Base-by-base conservation (phyloP, 2,329 filamentous ascomycete species). In the Alternaria arbusti region DNA sequence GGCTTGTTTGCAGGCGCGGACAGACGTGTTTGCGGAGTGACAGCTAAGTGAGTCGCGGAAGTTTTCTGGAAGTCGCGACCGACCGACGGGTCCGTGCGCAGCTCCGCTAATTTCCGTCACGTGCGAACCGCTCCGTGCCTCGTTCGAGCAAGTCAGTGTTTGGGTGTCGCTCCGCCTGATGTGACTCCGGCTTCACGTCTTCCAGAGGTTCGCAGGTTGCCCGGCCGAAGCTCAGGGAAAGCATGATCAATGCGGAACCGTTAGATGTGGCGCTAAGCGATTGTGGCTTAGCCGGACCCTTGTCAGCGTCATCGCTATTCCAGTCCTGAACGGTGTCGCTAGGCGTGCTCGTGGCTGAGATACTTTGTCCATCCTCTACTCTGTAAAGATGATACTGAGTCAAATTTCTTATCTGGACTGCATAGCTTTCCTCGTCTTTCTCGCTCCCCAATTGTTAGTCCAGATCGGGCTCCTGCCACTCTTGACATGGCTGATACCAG, bases 381-480 rank as follows among this genome's bases (percentile, higher is more conserved):
- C 62, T 52, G 17, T 57, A 32, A 71, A 63, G 66, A 94, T 94
- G 91, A 90, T 93, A 63, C 84, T 96, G 45, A 87, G 87, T 36
- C 89, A 90, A 61, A 87, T 96, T 47, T 92, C 90, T 7, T 90
- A 91, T 78, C 77, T 93, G 26, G 93, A 96, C 82, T 94, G 91
- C 81, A 61, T 90, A 28, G 87, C 89, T 61, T 96, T 94, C 74
- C 85, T 91, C 52, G 55, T 90, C 45, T 90, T 92, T 72, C 85
- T 95, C 13, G 82, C 88, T 4, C 91, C 91, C 4, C 91, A 94
- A 79, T 82, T 96, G 40, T 81, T 95, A 32, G 81, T 89, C 66
- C 87, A 90, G 61, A 89, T 90, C 64, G 90, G 91, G 26, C 73
- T 92, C 15, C 79, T 89, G 59, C 81, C 83, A 52, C 89, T 90